Conservation (phyloP, 1,139 yeast genomes). For the Maudiozyma humilis region DNA sequence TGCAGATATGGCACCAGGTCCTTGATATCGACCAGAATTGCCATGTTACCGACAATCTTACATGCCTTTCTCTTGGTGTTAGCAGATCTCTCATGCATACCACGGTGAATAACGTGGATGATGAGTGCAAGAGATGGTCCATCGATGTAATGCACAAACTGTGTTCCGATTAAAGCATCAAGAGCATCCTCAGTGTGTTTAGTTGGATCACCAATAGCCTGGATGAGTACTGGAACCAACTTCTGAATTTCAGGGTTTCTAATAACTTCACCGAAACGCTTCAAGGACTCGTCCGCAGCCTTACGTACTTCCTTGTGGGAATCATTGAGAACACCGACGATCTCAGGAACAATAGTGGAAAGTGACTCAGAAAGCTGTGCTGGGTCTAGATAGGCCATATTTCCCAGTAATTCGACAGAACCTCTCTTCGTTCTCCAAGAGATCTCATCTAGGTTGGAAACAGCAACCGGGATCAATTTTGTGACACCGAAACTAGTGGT, state of each 20-base stretch:
- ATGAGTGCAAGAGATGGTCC: conserved; percentile 95
- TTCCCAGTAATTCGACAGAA: conserved; percentile 88
- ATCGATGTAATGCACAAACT: conserved; percentile 94
- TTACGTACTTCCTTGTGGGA: conserved; percentile 94
- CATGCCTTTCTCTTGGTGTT: conserved; percentile 88
- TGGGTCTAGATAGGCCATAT: conserved; percentile 97
- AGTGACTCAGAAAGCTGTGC: conserved; percentile 83
- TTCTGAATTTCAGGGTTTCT: conserved; percentile 93
- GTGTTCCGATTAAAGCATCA: conserved; percentile 78
- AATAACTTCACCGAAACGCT: conserved; percentile 92
- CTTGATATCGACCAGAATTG: conserved; percentile 81
- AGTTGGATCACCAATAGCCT: conserved; percentile 95
- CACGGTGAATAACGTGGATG: conserved; percentile 90
- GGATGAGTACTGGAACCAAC: conserved; percentile 78
- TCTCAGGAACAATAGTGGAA: conserved; percentile 87
- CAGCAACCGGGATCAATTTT: conserved; percentile 82
- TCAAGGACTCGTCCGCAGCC: conserved; percentile 84
- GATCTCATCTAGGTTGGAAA: conserved; percentile 75
- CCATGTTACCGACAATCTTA: conserved; percentile 97
- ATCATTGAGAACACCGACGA: conserved; percentile 89
- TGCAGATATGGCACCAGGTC: conserved; percentile 81
- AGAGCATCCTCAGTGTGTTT: conserved; percentile 80
- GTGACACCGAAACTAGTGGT: conserved; percentile 91
- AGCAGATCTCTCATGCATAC: conserved; percentile 90
- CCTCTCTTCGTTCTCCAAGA: conserved; percentile 98